Evolutionary conservation across 2,329 filamentous ascomycete genomes (phyloP).

Genomic region (Fusarium sp.): DNA sequence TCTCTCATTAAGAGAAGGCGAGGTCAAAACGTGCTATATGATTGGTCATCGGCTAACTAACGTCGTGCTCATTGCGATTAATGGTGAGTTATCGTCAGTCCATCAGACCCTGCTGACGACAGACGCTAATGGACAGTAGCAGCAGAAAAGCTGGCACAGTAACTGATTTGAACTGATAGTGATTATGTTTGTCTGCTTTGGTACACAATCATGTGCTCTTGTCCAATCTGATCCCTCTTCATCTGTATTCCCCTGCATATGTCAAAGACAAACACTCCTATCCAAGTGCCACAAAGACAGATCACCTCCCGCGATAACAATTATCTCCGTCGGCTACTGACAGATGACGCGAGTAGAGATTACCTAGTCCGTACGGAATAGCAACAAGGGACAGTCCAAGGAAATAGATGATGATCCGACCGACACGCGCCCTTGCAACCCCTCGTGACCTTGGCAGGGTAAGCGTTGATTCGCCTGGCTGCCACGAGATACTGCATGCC

Average conservation of each 20-base stretch:
- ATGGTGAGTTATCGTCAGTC: conserved; percentile 12
- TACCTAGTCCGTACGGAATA: conserved; percentile 4
- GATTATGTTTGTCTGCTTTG: not conserved
- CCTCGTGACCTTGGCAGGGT: conserved; percentile 34
- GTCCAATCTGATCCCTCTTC: not conserved
- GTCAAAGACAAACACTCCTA: not conserved
- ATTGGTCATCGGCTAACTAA: conserved; percentile 21
- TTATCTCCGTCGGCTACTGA: not conserved
- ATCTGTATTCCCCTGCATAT: not conserved
- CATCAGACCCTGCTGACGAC: conserved; percentile 25
- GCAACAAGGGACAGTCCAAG: conserved; percentile 4
- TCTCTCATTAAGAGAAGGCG: conserved; percentile 6
- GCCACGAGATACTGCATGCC: conserved; percentile 28
- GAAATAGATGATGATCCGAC: conserved; percentile 30
- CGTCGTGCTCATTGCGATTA: conserved; percentile 13
- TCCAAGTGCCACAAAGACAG: conserved; percentile 7
- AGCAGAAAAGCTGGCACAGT: conserved; percentile 13
- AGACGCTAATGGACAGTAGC: conserved; percentile 32
- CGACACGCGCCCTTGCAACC: conserved; percentile 20
- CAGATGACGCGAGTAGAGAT: conserved; percentile 4
- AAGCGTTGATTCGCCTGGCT: conserved; percentile 33
- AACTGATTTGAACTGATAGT: conserved; percentile 9
- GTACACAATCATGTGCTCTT: not conserved
- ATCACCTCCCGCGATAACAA: not conserved
- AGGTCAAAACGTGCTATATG: conserved; percentile 2